phyloP scores from a whole-genome alignment of 345 rosid genomes.

The Pistacia vera region DNA sequence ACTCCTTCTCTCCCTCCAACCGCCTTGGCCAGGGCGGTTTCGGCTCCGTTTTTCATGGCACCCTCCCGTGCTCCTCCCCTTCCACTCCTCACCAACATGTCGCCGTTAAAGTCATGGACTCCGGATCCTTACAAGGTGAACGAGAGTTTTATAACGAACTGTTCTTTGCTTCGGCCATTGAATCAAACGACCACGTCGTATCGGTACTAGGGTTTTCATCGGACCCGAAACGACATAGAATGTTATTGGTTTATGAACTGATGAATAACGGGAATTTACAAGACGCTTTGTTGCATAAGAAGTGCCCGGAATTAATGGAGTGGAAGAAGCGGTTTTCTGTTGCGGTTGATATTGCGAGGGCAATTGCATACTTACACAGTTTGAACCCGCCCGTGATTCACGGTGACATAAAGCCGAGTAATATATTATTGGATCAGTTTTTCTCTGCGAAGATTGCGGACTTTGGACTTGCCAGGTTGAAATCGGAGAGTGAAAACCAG shows the following conservation, averaged over 20 bases:
- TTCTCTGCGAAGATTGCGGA: constrained; percentile 81
- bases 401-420: constrained; percentile 91
- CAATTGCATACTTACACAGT: constrained; percentile 70
- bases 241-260: constrained; percentile 79
- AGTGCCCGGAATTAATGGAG: constrained; percentile 58
- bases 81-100: constrained; percentile 24
- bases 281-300: constrained; percentile 78
- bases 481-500: constrained; percentile 40
- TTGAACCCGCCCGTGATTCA: constrained; percentile 77
- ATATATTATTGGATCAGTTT: constrained; percentile 64
- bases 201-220: constrained; percentile 81
- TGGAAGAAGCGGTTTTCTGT: constrained; percentile 67
- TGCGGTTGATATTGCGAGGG: constrained; percentile 68
- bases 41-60: constrained; percentile 81
- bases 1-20: constrained; percentile 53
- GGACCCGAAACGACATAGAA: constrained; percentile 58
- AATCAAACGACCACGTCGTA: constrained; percentile 49
- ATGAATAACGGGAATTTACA: constrained; percentile 88
- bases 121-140: constrained; percentile 91
- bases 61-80: constrained; percentile 28
- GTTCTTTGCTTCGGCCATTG: constrained; percentile 69
- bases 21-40: constrained; percentile 79
- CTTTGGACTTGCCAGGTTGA: constrained; percentile 84
- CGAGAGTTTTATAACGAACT: constrained; percentile 95
- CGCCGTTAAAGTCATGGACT: constrained; percentile 93